Percentiles rank a stretch among this genome's conserved stretches.
Conservation (phyloP, 2,329 filamentous ascomycete species). For the Trichophaea hybrida region DNA sequence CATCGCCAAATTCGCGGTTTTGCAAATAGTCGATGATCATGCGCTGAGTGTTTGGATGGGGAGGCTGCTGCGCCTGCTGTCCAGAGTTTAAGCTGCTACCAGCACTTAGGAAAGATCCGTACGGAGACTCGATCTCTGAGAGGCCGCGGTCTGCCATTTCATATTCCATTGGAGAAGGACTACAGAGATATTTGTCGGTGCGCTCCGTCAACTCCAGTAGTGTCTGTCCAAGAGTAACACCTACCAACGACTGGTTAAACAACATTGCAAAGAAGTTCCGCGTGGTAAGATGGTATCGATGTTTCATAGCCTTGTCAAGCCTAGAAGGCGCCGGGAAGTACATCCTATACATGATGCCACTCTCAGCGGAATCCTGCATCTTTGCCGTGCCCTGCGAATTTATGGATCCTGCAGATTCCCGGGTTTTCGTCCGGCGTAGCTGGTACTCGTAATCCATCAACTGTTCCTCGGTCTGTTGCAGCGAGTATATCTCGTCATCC, state of each 20-base stretch:
- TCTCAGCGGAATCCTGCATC: constrained; percentile 1
- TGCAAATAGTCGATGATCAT: constrained; percentile 49
- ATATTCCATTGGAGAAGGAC: constrained; percentile 29
- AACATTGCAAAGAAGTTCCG: constrained; percentile 55
- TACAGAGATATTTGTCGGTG: constrained; percentile 44
- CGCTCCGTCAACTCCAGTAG: constrained; percentile 48
- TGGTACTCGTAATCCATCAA: constrained; percentile 20
- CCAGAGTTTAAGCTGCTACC: not conserved
- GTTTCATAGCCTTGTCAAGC: constrained; percentile 36
- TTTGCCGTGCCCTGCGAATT: not conserved
- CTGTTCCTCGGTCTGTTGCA: not conserved
- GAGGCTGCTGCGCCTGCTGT: not conserved
- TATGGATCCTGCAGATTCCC: not conserved
- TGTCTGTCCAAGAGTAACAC: constrained; percentile 48
- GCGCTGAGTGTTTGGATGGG: constrained; percentile 39
- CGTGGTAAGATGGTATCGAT: constrained; percentile 49
- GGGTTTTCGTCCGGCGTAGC: not conserved
- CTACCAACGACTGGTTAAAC: constrained; percentile 50
- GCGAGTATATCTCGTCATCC: not conserved
- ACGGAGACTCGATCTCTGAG: constrained; percentile 19
- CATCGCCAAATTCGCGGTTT: constrained; percentile 47
- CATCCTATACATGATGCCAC: constrained; percentile 46
- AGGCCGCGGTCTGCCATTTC: constrained; percentile 18
- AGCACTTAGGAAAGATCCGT: constrained; percentile 9
- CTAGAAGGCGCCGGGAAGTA: constrained; percentile 46